Conservation (phyloP, 208 protist species). For the Crithidia sp. region DNA sequence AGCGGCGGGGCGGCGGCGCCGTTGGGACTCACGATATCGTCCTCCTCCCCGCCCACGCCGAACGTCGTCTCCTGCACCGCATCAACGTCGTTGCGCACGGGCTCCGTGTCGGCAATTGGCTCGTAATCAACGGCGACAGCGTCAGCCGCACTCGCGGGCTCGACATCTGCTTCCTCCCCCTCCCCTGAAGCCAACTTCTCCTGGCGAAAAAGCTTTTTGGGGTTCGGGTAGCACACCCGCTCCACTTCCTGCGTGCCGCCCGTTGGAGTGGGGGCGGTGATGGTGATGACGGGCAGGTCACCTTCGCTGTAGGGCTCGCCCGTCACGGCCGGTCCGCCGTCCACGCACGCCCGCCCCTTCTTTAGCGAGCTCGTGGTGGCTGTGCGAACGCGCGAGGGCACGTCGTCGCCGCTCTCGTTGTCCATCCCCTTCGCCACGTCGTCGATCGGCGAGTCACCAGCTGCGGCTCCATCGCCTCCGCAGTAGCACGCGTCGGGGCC, state of each 20-base stretch:
- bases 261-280: neutral
- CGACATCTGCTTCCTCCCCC: too few relatives aligned
- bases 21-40: conserved; percentile 13
- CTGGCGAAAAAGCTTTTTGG: too few relatives aligned
- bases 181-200: too few relatives aligned
- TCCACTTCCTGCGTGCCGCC: neutral
- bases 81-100: neutral
- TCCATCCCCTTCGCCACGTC: neutral
- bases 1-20: conserved; percentile 16
- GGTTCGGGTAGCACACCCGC: too few relatives aligned
- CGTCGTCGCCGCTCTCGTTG: neutral
- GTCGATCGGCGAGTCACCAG: neutral
- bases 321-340: neutral
- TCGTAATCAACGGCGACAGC: neutral
- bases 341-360: neutral
- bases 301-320: conserved; percentile 4
- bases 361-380: neutral
- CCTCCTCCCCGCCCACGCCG: conserved; percentile 18
- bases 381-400: too few relatives aligned
- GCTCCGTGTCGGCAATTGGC: neutral
- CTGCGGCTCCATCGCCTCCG: neutral
- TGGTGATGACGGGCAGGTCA: neutral
- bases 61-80: neutral
- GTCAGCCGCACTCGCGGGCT: neutral
- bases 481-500: too few relatives aligned